phyloP scores from a whole-genome alignment of 108 stramenopile genomes.

The Craspedostauros australis region DNA sequence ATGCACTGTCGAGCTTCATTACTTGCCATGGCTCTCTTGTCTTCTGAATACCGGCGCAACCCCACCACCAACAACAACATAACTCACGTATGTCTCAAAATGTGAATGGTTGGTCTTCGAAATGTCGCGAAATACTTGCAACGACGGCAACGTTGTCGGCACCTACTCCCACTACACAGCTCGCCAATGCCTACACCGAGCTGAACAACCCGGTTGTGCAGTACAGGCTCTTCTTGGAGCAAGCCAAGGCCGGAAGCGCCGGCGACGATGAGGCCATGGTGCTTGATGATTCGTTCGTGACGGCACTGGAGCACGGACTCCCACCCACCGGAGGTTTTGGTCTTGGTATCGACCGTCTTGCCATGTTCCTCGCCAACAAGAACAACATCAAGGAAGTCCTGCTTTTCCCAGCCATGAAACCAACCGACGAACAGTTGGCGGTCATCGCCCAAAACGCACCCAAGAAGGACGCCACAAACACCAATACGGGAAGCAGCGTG shows the following conservation, averaged over 20 bases:
- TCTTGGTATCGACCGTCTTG: constrained; percentile 95
- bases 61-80: no score
- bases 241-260: constrained; percentile 87
- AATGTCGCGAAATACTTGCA: no score
- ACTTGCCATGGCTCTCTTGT: constrained; percentile 2
- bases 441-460: constrained; percentile 56
- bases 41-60: no score
- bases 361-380: constrained; percentile 99
- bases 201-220: constrained; percentile 98
- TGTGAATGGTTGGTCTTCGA: no score
- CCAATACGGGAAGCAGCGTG: constrained; percentile 5
- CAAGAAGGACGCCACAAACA: constrained; percentile 41
- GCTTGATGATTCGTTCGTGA: constrained; percentile 94
- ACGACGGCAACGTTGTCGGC: no score
- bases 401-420: constrained; percentile 99
- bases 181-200: constrained; percentile 99
- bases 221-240: constrained; percentile 90
- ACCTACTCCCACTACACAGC: constrained; percentile 33
- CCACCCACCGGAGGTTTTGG: constrained; percentile 99
- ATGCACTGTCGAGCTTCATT: no score
- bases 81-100: no score
- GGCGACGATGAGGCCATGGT: constrained; percentile 99
- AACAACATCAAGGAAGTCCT: constrained; percentile 99
- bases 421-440: constrained; percentile 79
- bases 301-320: constrained; percentile 96